Percentiles rank a stretch among this genome's conserved stretches.
These are phyloP conservation scores for Oldenlandia corymbosa DNA, from an alignment of 257 asterid species.

Conservation along the genomic window DNA sequence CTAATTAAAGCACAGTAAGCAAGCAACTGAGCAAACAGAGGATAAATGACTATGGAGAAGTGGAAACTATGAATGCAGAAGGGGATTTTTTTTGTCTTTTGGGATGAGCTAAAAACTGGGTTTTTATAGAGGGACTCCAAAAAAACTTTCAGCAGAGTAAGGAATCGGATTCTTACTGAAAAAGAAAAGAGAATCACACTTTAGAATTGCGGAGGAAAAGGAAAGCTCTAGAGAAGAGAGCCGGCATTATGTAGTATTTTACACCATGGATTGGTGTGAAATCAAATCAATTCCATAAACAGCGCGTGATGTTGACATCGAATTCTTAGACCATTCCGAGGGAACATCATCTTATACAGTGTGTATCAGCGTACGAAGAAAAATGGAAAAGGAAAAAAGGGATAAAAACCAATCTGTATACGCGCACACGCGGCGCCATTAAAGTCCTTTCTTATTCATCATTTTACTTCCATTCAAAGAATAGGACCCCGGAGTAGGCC, in stretches of 20 bases:
- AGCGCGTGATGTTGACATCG: neutral
- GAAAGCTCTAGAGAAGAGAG: conserved; percentile 12
- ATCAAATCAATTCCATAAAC: neutral
- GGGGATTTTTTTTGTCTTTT: neutral
- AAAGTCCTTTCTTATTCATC: neutral
- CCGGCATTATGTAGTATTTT: no score
- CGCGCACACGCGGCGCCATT: neutral
- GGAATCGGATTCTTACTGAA: conserved; percentile 3
- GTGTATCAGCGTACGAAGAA: no score
- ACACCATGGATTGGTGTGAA: no score
- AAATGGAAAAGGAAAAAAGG: no score
- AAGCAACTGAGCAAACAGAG: no score
- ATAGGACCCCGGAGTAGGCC: no score
- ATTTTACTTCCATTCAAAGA: neutral
- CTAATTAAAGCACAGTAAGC: neutral
- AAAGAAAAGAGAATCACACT: neutral
- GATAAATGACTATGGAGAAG: no score
- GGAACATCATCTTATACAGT: neutral
- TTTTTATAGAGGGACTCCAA: neutral
- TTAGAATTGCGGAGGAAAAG: neutral
- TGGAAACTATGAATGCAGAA: no score
- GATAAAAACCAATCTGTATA: neutral
- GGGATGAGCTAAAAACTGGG: no score
- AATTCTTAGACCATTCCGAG: neutral
- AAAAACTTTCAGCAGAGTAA: neutral